Evolutionary conservation across 2,329 filamentous ascomycete genomes (phyloP), one percentile per base, ranked within the genome.

Genomic region (Neofusicoccum umdonicola): DNA sequence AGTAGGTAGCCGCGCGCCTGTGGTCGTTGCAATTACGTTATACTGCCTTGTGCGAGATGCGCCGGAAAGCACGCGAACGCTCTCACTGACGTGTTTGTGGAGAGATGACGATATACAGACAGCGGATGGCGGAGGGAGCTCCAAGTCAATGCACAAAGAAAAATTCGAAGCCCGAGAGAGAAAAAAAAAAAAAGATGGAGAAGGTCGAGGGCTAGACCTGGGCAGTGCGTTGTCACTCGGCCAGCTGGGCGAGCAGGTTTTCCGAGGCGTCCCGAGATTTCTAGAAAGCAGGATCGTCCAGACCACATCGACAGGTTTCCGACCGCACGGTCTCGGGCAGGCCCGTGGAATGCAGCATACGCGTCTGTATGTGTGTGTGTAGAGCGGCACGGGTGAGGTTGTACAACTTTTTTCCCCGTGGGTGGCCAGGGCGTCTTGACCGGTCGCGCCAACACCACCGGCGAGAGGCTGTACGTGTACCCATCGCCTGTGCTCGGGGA

Each of bases 401-500:
- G 56, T 60, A 60, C 56, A 47, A 47, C 50, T 60, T 47, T 47
- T 60, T 60, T 60, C 47, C 22, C 22, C n/a, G 22, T 27, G 39
- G 56, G 27, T 37, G 56, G 56, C 42, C 56, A 60, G n/a, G 42
- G 56, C 56, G 42, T 15, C 31, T 41, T 60, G 56, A 60, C 56
- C 56, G 56, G 56, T 54, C 56, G 47, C 56, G 56, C 56, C 56
- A 60, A 42, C 41, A 19, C 27, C 6, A 31, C 39, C 13, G 13
- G 27, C 54, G n/a, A 19, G 22, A 31, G 15, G 19, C 22, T 45
- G 15, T 44, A 45, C 41, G 56, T 45, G 56, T 60, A 60, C 39
- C 54, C 41, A 47, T 60, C 47, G 42, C 41, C 56, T 47, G 56
- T 60, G 56, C 56, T 37, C 56, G 56, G 56, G 56, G 56, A 60